Percentiles rank a stretch among this genome's conserved stretches.
These are phyloP conservation scores for Mycena rosella DNA, from an alignment of 768 basidiomycete species.

Conservation along the genomic window DNA sequence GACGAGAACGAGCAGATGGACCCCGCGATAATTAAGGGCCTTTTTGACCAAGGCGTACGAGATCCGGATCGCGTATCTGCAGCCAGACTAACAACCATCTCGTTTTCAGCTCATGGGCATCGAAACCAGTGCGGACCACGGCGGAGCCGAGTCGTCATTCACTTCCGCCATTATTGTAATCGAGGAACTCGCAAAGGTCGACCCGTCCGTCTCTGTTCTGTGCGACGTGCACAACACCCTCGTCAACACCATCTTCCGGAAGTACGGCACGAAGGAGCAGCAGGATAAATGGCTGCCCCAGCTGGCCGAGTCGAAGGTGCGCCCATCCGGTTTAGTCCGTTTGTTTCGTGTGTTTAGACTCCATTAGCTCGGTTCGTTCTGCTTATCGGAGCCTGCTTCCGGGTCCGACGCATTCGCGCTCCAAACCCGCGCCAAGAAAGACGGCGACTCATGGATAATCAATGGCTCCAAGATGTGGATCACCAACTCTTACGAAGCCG, in stretches of 20 bases:
- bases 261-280: slow-evolving; percentile 87
- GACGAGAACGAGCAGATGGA: slow-evolving; percentile 98
- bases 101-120: slow-evolving; percentile 92
- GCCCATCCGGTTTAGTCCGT: slow-evolving; percentile 16
- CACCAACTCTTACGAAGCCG: slow-evolving; percentile 93
- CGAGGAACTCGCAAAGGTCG: slow-evolving; percentile 96
- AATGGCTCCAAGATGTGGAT: slow-evolving; percentile 99
- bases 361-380: slow-evolving; percentile 92
- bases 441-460: slow-evolving; percentile 87
- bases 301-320: slow-evolving; percentile 82
- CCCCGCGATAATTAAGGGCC: slow-evolving; percentile 82
- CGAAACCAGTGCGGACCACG: slow-evolving; percentile 86
- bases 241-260: slow-evolving; percentile 93
- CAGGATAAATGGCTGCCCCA: slow-evolving; percentile 90
- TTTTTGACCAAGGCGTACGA: slow-evolving; percentile 95
- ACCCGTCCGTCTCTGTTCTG: slow-evolving; percentile 95
- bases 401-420: slow-evolving; percentile 98
- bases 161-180: slow-evolving; percentile 96
- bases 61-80: slow-evolving; percentile 1
- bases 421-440: slow-evolving; percentile 91
- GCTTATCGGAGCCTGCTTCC: slow-evolving; percentile 91
- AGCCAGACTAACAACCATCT: slow-evolving; percentile 12
- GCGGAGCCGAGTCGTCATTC: slow-evolving; percentile 92
- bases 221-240: slow-evolving; percentile 99
- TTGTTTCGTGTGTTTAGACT: slow-evolving; percentile 2